phyloP scores from a whole-genome alignment of 805 yeast species.

The Saccharomyces jurei region DNA sequence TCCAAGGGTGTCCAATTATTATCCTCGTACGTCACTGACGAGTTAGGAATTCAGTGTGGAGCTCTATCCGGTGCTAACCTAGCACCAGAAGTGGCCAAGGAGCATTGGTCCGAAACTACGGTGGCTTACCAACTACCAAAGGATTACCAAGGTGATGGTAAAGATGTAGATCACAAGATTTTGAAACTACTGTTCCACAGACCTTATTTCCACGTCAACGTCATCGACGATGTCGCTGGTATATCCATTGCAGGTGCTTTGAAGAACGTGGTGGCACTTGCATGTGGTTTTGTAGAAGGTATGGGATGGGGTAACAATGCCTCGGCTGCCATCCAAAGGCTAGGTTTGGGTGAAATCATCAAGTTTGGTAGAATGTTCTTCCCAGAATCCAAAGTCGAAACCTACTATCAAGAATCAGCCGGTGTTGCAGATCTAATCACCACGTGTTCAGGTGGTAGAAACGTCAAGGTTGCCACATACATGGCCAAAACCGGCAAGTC shows the following conservation, averaged over 20 bases:
- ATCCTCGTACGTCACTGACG: conserved; percentile 68
- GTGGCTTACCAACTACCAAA: conserved; percentile 75
- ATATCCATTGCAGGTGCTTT: conserved; percentile 94
- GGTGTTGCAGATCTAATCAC: conserved; percentile 98
- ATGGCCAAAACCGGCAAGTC: conserved; percentile 73
- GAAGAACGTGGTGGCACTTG: conserved; percentile 89
- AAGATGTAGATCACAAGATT: conserved; percentile 54
- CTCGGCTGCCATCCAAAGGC: conserved; percentile 92
- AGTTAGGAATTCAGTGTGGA: conserved; percentile 85
- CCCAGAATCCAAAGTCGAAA: conserved; percentile 61
- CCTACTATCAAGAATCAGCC: conserved; percentile 88
- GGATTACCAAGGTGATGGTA: conserved; percentile 40
- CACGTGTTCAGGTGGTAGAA: conserved; percentile 95
- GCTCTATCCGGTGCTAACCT: conserved; percentile 94
- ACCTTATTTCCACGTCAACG: conserved; percentile 94
- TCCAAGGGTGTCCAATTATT: conserved; percentile 77
- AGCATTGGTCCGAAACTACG: conserved; percentile 95
- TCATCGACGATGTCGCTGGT: conserved; percentile 87
- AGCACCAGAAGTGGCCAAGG: conserved; percentile 93
- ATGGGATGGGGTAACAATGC: conserved; percentile 99
- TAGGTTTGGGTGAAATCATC: conserved; percentile 84
- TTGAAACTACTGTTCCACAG: conserved; percentile 85
- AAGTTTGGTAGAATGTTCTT: conserved; percentile 74
- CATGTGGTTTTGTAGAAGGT: conserved; percentile 96
- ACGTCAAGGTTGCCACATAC: conserved; percentile 79